Conservation (phyloP, 2,329 filamentous ascomycete species). For the Torrubiellomyces zombiae region DNA sequence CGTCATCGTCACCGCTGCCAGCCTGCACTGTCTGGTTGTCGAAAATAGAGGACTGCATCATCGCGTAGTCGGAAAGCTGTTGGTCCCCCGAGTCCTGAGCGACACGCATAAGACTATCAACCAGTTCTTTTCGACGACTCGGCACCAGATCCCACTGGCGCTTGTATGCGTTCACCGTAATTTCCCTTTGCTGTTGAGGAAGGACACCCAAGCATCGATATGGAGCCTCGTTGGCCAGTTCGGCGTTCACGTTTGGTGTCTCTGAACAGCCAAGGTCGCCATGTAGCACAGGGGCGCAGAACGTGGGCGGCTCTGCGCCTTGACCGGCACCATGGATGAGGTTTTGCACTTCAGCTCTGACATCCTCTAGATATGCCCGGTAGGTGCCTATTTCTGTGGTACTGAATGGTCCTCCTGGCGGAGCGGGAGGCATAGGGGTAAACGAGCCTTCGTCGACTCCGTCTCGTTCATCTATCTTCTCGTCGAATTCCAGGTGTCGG, state of each 20-base stretch:
- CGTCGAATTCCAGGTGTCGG: constrained; percentile 29
- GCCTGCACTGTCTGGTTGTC: constrained; percentile 18
- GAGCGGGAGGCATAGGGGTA: constrained; percentile 17
- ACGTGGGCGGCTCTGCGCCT: constrained; percentile 12
- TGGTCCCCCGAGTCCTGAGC: constrained; percentile 19
- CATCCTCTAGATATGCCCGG: constrained; percentile 32
- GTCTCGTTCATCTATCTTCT: constrained; percentile 19
- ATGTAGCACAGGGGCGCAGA: constrained; percentile 16
- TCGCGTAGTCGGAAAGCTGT: constrained; percentile 18
- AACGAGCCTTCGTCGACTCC: constrained; percentile 22
- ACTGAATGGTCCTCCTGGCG: constrained; percentile 14
- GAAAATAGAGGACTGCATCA: constrained; percentile 21
- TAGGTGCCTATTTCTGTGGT: constrained; percentile 22
- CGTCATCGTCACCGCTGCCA: constrained; percentile 13
- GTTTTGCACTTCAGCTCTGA: constrained; percentile 30
- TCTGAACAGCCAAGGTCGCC: constrained; percentile 15
- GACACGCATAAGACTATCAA: constrained; percentile 16
- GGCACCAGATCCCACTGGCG: constrained; percentile 22
- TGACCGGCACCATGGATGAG: constrained; percentile 20
- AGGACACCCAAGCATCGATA: constrained; percentile 21
- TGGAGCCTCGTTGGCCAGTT: constrained; percentile 15
- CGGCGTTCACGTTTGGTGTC: constrained; percentile 11
- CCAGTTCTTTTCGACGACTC: constrained; percentile 12
- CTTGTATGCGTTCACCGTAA: constrained; percentile 21
- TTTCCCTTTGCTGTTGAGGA: constrained; percentile 17